Evolutionary conservation across 2,329 filamentous ascomycete genomes (phyloP), one percentile per base, ranked within the genome.

Genomic region (Neonectria hederae): DNA sequence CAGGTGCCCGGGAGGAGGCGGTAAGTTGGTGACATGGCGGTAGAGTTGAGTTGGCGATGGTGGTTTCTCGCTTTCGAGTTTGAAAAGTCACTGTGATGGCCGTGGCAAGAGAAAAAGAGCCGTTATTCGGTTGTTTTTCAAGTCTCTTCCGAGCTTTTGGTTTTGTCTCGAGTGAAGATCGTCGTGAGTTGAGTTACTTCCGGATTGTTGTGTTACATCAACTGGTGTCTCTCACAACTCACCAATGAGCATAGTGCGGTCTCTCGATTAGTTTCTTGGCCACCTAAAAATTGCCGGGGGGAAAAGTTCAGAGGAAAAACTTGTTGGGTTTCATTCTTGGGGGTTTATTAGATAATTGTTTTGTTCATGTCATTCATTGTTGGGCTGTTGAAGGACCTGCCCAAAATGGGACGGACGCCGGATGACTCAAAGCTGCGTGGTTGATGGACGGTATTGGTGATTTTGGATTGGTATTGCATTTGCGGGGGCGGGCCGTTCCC

Each of bases 1-100:
- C 62, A 65, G 24, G 64, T 65, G 54, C 77, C 77, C 9, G 76
- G 74, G 28, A 77, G 78, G 67, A 80, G 56, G 54, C 56, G 68
- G 59, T 72, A 75, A 19, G 66, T 54, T 52, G 63, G 19, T 17
- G 64, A 17, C 69, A 71, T 73, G 21, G 32, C 22, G 13, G 51
- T 17, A n/a, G 40, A 1, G 38, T 5, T 40, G 38, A 14, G 28
- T n/a, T 14, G 40, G n/a, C 14, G 54, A 22, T 38, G 11, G 35
- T 24, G 11, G 21, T 13, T 43, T 30, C 5, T 11, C 3, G 9
- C 5, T 38, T 24, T 26, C 8, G 43, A 24, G 3, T 14, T 48
- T 14, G 13, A 17, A 35, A 17, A 17, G 13, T 14, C 11, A 13
- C 5, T 35, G 32, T 5, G 2, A 14, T 49, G 22, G 22, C 5